Percentiles rank a stretch among this genome's conserved stretches.
phyloP scores from a whole-genome alignment of 192 early-diverging fungal genomes.

The Rhizophagus clarus region DNA sequence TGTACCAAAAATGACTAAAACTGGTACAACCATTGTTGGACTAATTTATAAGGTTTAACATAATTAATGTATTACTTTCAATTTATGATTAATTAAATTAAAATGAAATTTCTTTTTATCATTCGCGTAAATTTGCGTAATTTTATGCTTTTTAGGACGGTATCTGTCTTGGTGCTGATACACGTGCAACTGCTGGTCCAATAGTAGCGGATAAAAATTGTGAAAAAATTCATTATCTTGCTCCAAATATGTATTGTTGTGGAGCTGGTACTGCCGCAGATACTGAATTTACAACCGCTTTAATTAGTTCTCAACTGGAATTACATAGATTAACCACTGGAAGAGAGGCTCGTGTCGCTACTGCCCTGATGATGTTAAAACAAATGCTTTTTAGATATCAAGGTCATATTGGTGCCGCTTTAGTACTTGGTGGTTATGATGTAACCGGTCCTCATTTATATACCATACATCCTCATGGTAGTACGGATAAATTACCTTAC shows the following conservation, averaged over 20 bases:
- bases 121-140: background rate
- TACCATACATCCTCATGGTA: conserved; percentile 92
- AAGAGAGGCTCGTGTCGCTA: conserved; percentile 82
- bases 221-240: conserved; percentile 97
- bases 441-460: conserved; percentile 88
- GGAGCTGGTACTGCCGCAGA: conserved; percentile 99
- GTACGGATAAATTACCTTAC: conserved; percentile 94
- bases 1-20: conserved; percentile 85
- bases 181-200: conserved; percentile 91
- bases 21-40: conserved; percentile 98
- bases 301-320: conserved; percentile 93
- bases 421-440: conserved; percentile 94
- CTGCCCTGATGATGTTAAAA: conserved; percentile 96
- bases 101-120: background rate
- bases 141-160: conserved; percentile 67
- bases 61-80: background rate
- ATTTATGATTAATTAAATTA: background rate
- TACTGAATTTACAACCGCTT: conserved; percentile 91
- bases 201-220: conserved; percentile 99
- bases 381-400: conserved; percentile 98
- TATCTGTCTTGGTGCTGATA: conserved; percentile 93
- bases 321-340: conserved; percentile 91
- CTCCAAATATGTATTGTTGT: conserved; percentile 98
- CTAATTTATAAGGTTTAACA: conserved; percentile 78
- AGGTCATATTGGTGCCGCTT: conserved; percentile 91